These are phyloP conservation scores for Gynochthodes officinalis DNA, from an alignment of 257 asterid species.

Conservation along the genomic window DNA sequence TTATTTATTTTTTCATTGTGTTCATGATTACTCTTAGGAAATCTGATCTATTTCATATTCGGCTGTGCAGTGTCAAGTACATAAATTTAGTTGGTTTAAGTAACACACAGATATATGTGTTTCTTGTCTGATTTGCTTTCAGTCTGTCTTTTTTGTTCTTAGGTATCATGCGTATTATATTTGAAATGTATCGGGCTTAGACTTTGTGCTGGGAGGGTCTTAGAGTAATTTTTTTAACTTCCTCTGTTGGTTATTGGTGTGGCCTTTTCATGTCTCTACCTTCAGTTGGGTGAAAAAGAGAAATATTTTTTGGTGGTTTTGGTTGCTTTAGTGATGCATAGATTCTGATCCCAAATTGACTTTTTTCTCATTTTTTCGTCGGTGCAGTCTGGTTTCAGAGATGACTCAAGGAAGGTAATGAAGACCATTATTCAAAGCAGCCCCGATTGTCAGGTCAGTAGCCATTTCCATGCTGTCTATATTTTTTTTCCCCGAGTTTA, in stretches of 20 bases:
- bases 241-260: neutral
- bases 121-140: too few relatives aligned
- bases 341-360: neutral
- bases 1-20: neutral
- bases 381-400: slow-evolving; percentile 75
- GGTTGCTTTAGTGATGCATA: neutral
- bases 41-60: neutral
- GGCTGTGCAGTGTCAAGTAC: neutral
- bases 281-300: neutral
- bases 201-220: too few relatives aligned
- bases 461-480: neutral
- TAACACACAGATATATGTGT: too few relatives aligned
- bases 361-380: neutral
- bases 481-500: slow-evolving; percentile 5
- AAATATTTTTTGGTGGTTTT: neutral
- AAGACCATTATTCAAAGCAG: slow-evolving; percentile 47
- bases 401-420: slow-evolving; percentile 70
- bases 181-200: neutral
- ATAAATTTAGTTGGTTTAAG: neutral
- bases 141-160: neutral
- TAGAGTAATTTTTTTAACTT: neutral
- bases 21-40: neutral
- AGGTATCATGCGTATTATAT: neutral
- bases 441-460: slow-evolving; percentile 72
- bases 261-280: neutral